phyloP scores from a whole-genome alignment of 495 filamentous ascomycete species.

The Glonium stellatum region DNA sequence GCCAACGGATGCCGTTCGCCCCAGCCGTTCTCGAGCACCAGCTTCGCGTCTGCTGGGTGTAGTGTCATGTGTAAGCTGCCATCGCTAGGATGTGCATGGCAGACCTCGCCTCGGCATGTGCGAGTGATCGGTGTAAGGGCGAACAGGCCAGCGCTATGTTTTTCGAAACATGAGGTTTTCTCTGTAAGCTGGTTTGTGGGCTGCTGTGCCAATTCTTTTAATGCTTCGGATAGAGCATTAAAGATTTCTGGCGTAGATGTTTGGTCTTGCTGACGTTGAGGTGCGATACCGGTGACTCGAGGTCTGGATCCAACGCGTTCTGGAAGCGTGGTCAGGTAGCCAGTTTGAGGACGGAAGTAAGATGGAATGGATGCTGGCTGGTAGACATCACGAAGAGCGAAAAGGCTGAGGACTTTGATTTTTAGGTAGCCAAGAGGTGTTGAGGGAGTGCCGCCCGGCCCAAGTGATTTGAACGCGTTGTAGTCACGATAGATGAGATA shows the following conservation, averaged over 20 bases:
- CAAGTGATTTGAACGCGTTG: constrained; percentile 64
- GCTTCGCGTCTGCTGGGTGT: constrained; percentile 69
- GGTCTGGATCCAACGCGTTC: constrained; percentile 57
- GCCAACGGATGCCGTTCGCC: constrained; percentile 83
- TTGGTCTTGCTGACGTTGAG: constrained; percentile 70
- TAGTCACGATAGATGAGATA: constrained; percentile 67
- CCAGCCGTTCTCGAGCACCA: constrained; percentile 74
- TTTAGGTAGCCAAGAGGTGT: constrained; percentile 60
- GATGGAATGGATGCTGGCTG: constrained; percentile 30
- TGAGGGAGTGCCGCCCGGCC: constrained; percentile 62
- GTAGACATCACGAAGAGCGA: constrained; percentile 49
- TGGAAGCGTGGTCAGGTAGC: constrained; percentile 49
- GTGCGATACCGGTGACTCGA: constrained; percentile 63
- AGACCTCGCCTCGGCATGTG: constrained; percentile 67
- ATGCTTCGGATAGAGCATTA: constrained; percentile 40
- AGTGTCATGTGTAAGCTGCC: constrained; percentile 69
- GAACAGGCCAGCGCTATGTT: constrained; percentile 70
- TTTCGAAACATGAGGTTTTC: constrained; percentile 69
- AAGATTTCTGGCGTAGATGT: constrained; percentile 48
- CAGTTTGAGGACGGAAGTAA: constrained; percentile 38
- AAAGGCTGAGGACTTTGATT: constrained; percentile 53
- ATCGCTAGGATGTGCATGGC: constrained; percentile 72
- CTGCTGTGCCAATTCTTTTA: constrained; percentile 45
- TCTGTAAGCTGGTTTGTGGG: constrained; percentile 49
- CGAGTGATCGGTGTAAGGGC: constrained; percentile 51